These are phyloP conservation scores for Plasmodium falciparum DNA, from an alignment of 169 alveolate genomes.

Conservation along the genomic window DNA sequence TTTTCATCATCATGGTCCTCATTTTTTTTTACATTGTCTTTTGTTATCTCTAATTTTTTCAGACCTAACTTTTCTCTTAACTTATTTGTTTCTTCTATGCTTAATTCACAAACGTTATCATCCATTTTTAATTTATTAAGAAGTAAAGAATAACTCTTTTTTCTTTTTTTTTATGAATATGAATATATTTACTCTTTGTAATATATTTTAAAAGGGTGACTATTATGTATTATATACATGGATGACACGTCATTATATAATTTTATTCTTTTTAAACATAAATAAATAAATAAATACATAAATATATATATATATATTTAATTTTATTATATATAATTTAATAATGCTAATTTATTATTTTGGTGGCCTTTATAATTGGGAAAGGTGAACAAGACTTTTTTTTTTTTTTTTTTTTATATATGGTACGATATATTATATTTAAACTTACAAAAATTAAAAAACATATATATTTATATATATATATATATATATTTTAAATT, in stretches of 20 bases:
- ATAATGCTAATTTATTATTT: too few relatives aligned
- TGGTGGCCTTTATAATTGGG: too few relatives aligned
- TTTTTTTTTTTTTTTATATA: too few relatives aligned
- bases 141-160: background rate
- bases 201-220: too few relatives aligned
- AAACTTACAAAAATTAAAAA: too few relatives aligned
- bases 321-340: too few relatives aligned
- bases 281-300: background rate
- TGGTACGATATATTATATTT: too few relatives aligned
- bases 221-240: background rate
- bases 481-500: too few relatives aligned
- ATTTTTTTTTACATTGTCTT: slow-evolving; percentile 8
- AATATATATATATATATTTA: background rate
- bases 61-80: slow-evolving; percentile 74
- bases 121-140: slow-evolving; percentile 20
- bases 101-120: slow-evolving; percentile 33
- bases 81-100: slow-evolving; percentile 71
- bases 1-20: background rate
- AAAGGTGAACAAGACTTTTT: too few relatives aligned
- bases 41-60: slow-evolving; percentile 31
- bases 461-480: too few relatives aligned
- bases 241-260: background rate
- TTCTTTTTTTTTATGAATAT: background rate
- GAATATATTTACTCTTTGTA: background rate
- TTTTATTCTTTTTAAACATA: background rate